A percentile compares a stretch with the other conserved stretches of the same genome.
phyloP scores from a whole-genome alignment of 495 filamentous ascomycete species.

The Neurospora sp. region DNA sequence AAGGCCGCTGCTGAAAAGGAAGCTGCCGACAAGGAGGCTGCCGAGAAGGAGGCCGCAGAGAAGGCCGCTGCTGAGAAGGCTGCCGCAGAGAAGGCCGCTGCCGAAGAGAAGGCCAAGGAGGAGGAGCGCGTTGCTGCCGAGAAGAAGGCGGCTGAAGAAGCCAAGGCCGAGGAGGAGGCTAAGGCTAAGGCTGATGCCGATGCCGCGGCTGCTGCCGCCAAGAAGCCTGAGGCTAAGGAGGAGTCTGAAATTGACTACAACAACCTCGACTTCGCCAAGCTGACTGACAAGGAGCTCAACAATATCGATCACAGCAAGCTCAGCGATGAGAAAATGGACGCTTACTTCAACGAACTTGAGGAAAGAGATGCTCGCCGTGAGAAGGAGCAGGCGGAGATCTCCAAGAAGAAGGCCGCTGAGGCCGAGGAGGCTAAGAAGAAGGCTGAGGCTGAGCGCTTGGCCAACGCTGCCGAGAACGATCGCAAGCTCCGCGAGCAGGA shows the following conservation, averaged over 20 bases:
- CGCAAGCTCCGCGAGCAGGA: slow-evolving; percentile 45
- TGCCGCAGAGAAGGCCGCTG: slow-evolving; percentile 32
- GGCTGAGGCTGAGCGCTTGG: slow-evolving; percentile 37
- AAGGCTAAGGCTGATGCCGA: slow-evolving; percentile 62
- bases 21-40: slow-evolving; percentile 39
- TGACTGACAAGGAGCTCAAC: slow-evolving; percentile 15
- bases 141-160: slow-evolving; percentile 54
- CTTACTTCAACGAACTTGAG: slow-evolving; percentile 42
- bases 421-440: slow-evolving; percentile 46
- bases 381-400: slow-evolving; percentile 48
- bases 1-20: slow-evolving; percentile 37
- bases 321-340: slow-evolving; percentile 27
- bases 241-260: slow-evolving; percentile 35
- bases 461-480: slow-evolving; percentile 41
- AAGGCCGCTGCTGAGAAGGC: slow-evolving; percentile 32
- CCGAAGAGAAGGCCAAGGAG: slow-evolving; percentile 25
- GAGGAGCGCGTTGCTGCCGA: slow-evolving; percentile 28
- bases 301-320: background rate
- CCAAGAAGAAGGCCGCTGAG: slow-evolving; percentile 42
- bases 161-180: slow-evolving; percentile 45
- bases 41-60: slow-evolving; percentile 36
- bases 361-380: slow-evolving; percentile 42
- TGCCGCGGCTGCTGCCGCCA: slow-evolving; percentile 45
- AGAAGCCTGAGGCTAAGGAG: slow-evolving; percentile 35
- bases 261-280: slow-evolving; percentile 28